phyloP scores from a whole-genome alignment of 306 rosid species.

The Inga leiocalycina region DNA sequence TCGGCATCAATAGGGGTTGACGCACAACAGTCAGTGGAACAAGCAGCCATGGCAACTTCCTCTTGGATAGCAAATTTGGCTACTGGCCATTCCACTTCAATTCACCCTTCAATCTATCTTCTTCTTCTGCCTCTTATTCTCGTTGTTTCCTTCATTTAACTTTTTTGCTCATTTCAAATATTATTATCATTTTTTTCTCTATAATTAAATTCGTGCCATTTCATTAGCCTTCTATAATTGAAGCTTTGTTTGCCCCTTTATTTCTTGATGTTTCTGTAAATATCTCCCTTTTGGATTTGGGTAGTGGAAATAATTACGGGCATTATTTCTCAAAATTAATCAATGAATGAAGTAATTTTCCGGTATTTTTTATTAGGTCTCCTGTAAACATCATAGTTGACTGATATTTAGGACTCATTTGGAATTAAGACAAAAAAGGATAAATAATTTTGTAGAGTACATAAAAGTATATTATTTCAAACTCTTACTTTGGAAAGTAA shows the following conservation, averaged over 20 bases:
- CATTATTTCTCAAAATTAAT: slow-evolving; percentile 14
- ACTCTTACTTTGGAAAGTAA: neutral
- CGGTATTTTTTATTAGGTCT: neutral
- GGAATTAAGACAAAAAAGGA: neutral
- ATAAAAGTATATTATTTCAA: neutral
- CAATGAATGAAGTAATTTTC: slow-evolving; percentile 12
- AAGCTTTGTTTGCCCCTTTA: neutral
- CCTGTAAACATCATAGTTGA: neutral
- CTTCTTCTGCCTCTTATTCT: slow-evolving; percentile 32
- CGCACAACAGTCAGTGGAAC: slow-evolving; percentile 44
- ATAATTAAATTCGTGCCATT: slow-evolving; percentile 31
- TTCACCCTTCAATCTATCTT: slow-evolving; percentile 30
- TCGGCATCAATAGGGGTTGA: slow-evolving; percentile 49
- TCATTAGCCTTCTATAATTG: slow-evolving; percentile 20
- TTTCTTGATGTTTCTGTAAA: neutral
- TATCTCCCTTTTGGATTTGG: neutral
- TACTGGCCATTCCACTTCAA: slow-evolving; percentile 47
- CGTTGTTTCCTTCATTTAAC: slow-evolving; percentile 38
- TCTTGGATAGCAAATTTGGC: slow-evolving; percentile 85
- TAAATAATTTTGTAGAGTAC: neutral
- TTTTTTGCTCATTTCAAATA: neutral
- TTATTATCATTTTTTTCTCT: neutral
- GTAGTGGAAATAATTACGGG: neutral
- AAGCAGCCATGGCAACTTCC: slow-evolving; percentile 52
- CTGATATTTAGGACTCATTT: neutral